Conservation (phyloP, 2,329 filamentous ascomycete genomes). For the Venturia nashicola region DNA sequence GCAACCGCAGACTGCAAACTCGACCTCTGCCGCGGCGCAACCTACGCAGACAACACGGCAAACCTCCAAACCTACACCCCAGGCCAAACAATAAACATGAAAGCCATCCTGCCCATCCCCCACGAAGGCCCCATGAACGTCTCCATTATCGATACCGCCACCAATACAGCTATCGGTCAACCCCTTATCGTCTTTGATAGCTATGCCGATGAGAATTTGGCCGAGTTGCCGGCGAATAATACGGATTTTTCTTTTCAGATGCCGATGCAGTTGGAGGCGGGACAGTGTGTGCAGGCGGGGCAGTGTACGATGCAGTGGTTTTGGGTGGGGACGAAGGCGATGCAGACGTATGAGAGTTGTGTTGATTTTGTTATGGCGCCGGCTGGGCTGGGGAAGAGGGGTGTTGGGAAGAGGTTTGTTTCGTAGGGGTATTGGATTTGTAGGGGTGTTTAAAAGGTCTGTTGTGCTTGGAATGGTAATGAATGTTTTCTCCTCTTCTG, state of each 20-base stretch:
- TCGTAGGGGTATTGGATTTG: background rate
- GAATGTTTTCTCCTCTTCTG: too few relatives aligned
- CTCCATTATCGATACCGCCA: constrained; percentile 42
- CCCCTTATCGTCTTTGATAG: constrained; percentile 42
- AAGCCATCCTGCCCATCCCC: constrained; percentile 36
- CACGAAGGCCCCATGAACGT: constrained; percentile 47
- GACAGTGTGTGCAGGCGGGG: constrained; percentile 23
- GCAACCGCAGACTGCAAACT: constrained; percentile 4
- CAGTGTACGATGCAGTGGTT: constrained; percentile 50
- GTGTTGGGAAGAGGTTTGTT: background rate
- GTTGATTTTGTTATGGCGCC: constrained; percentile 42
- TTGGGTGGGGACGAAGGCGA: constrained; percentile 43
- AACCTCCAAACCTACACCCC: constrained; percentile 40
- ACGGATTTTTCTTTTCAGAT: constrained; percentile 42
- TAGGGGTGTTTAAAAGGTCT: too few relatives aligned
- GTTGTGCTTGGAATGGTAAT: too few relatives aligned
- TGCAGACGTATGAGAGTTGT: constrained; percentile 53
- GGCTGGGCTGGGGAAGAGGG: background rate
- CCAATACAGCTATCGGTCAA: constrained; percentile 39
- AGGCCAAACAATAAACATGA: constrained; percentile 34
- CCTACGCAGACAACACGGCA: constrained; percentile 42
- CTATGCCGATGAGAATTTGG: constrained; percentile 38
- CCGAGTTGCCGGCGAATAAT: constrained; percentile 31
- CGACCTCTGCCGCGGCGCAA: constrained; percentile 40
- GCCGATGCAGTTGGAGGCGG: constrained; percentile 31